Evolutionary conservation across 371 early-diverging fungal species (phyloP).

Genomic region (Rhizomucor pusillus): DNA sequence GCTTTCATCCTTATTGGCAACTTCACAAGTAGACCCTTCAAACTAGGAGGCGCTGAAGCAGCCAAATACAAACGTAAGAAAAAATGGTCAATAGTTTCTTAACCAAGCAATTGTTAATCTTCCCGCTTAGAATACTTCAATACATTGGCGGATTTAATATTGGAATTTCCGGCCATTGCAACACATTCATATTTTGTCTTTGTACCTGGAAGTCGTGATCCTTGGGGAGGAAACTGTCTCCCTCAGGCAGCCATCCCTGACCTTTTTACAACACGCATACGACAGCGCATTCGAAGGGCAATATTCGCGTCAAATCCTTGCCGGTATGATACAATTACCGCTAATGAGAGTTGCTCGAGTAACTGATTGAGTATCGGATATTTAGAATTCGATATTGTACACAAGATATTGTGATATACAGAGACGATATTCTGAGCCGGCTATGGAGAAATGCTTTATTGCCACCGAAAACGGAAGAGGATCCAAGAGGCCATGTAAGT

Average conservation of each 20-base stretch:
- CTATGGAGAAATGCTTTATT: constrained; percentile 77
- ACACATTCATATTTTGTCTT: constrained; percentile 75
- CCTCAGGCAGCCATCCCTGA: constrained; percentile 80
- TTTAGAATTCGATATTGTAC: constrained; percentile 77
- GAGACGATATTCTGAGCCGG: constrained; percentile 78
- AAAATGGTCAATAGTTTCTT: too few relatives aligned
- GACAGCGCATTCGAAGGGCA: constrained; percentile 53
- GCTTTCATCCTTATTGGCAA: constrained; percentile 87
- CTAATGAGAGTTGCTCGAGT: too few relatives aligned
- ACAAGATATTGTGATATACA: constrained; percentile 84
- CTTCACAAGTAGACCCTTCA: constrained; percentile 77
- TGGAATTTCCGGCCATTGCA: constrained; percentile 67
- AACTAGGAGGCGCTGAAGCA: constrained; percentile 2
- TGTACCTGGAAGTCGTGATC: constrained; percentile 88
- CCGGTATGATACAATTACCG: constrained; percentile 39
- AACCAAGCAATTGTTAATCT: too few relatives aligned
- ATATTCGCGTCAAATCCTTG: constrained; percentile 84
- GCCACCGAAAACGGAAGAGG: constrained; percentile 50
- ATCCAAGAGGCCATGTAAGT: constrained; percentile 62
- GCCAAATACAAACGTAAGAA: too few relatives aligned
- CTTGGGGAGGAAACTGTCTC: constrained; percentile 68
- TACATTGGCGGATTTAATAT: constrained; percentile 71
- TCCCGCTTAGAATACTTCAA: constrained; percentile 57
- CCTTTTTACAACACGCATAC: constrained; percentile 59
- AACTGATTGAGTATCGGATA: background rate